Percentiles rank a stretch among this genome's conserved stretches.
Conservation (phyloP, 176 grass and related monocot species). For the Cenchrus fungigraminus region DNA sequence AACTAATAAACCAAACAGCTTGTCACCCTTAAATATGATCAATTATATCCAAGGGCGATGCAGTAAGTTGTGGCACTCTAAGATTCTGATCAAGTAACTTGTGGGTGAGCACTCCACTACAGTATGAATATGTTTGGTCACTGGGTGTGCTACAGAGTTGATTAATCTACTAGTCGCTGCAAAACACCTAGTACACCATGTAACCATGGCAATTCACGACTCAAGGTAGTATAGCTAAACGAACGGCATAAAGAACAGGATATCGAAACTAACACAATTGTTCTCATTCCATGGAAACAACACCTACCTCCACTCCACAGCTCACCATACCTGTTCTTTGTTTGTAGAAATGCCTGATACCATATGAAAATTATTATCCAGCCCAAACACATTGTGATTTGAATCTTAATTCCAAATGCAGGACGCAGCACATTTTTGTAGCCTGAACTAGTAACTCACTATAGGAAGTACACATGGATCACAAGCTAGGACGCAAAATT, state of each 20-base stretch:
- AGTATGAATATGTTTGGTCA: too few relatives aligned
- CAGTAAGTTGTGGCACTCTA: constrained; percentile 24
- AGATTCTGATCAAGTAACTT: neutral
- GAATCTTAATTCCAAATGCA: neutral
- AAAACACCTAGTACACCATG: too few relatives aligned
- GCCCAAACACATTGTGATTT: neutral
- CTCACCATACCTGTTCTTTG: neutral
- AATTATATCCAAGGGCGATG: neutral
- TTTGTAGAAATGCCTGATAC: neutral
- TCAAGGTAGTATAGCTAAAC: too few relatives aligned
- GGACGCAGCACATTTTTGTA: neutral
- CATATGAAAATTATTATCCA: too few relatives aligned
- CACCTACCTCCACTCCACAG: neutral
- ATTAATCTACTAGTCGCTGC: too few relatives aligned
- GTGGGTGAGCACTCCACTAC: neutral
- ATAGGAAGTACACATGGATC: neutral
- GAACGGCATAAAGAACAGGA: neutral
- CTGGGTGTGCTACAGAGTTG: too few relatives aligned
- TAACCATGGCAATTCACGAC: too few relatives aligned
- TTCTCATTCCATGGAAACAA: neutral
- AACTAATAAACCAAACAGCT: neutral
- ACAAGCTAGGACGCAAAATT: neutral
- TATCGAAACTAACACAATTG: neutral
- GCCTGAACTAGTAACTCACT: neutral
- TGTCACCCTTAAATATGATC: constrained; percentile 17